Conservation (phyloP, 768 basidiomycete genomes). For the Dentipellis sp. region DNA sequence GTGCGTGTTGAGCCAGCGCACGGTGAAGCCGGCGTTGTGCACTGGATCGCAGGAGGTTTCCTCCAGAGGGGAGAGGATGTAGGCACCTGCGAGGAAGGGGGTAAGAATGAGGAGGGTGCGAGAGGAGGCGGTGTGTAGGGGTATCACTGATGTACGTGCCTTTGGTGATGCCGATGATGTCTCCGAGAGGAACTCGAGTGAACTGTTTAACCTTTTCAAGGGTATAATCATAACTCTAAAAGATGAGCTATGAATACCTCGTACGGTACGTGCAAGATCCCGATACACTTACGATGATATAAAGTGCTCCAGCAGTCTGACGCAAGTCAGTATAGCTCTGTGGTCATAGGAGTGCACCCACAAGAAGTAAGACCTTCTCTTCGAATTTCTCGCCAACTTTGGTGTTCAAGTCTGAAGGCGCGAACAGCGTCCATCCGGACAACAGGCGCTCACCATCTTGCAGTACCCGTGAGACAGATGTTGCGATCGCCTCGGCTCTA, state of each 20-base stretch:
- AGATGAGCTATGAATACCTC: neutral
- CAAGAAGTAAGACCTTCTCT: constrained; percentile 88
- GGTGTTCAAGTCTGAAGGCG: constrained; percentile 67
- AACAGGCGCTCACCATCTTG: constrained; percentile 47
- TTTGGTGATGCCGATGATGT: constrained; percentile 69
- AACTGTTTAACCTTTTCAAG: constrained; percentile 87
- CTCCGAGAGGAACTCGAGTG: constrained; percentile 80
- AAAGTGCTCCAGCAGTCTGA: constrained; percentile 45
- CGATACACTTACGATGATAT: constrained; percentile 56
- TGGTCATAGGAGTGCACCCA: constrained; percentile 33
- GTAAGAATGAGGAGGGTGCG: neutral
- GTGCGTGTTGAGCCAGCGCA: constrained; percentile 68
- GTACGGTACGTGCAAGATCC: neutral
- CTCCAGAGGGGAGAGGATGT: constrained; percentile 90
- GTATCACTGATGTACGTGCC: constrained; percentile 33
- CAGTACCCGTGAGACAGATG: constrained; percentile 51
- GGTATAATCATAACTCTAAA: constrained; percentile 86
- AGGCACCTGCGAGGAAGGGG: constrained; percentile 52
- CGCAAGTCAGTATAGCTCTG: constrained; percentile 1
- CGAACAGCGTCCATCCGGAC: constrained; percentile 88
- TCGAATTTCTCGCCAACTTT: constrained; percentile 77
- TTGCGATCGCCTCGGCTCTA: constrained; percentile 88
- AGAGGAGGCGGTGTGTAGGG: neutral
- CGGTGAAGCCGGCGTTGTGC: constrained; percentile 83
- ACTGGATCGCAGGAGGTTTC: constrained; percentile 81